Evolutionary conservation across 2,329 filamentous ascomycete genomes (phyloP).

Genomic region (Alternaria brassicae): DNA sequence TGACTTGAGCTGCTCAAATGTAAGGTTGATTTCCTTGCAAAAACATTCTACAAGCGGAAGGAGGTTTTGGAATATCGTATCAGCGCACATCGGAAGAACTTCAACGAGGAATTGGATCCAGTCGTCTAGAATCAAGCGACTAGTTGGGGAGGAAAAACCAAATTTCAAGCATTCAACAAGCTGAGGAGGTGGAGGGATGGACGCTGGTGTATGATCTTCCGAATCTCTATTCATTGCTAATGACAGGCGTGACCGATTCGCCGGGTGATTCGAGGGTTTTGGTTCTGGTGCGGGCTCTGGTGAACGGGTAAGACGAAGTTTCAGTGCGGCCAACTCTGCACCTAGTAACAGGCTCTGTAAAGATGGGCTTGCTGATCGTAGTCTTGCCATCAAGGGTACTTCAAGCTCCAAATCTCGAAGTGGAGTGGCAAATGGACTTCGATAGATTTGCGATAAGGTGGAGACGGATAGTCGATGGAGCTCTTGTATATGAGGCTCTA

Average conservation of each 20-base stretch:
- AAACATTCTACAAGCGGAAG: slow-evolving; percentile 91
- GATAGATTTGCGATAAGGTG: slow-evolving; percentile 69
- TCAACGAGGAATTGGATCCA: slow-evolving; percentile 89
- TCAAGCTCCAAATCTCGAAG: slow-evolving; percentile 73
- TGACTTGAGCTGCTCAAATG: slow-evolving; percentile 73
- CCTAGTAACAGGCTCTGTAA: slow-evolving; percentile 81
- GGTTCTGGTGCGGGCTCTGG: slow-evolving; percentile 29
- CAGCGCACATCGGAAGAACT: slow-evolving; percentile 82
- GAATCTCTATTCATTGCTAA: slow-evolving; percentile 39
- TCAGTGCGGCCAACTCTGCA: slow-evolving; percentile 76
- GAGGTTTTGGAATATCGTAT: slow-evolving; percentile 86
- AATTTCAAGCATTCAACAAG: slow-evolving; percentile 85
- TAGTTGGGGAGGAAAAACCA: slow-evolving; percentile 77
- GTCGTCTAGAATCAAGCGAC: slow-evolving; percentile 81
- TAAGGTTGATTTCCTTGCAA: slow-evolving; percentile 75
- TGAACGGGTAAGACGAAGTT: slow-evolving; percentile 58
- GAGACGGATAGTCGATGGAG: slow-evolving; percentile 75
- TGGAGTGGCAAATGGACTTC: slow-evolving; percentile 66
- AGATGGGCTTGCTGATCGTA: slow-evolving; percentile 66
- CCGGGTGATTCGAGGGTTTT: slow-evolving; percentile 26
- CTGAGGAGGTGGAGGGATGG: slow-evolving; percentile 65
- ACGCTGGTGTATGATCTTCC: slow-evolving; percentile 43
- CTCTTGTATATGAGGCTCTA: slow-evolving; percentile 62
- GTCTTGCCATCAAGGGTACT: slow-evolving; percentile 70
- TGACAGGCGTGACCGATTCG: slow-evolving; percentile 42